A percentile compares a stretch with the other conserved stretches of the same genome.
Evolutionary conservation across 2,329 filamentous ascomycete species (phyloP).

Genomic region (Calonectria multiphialidica): DNA sequence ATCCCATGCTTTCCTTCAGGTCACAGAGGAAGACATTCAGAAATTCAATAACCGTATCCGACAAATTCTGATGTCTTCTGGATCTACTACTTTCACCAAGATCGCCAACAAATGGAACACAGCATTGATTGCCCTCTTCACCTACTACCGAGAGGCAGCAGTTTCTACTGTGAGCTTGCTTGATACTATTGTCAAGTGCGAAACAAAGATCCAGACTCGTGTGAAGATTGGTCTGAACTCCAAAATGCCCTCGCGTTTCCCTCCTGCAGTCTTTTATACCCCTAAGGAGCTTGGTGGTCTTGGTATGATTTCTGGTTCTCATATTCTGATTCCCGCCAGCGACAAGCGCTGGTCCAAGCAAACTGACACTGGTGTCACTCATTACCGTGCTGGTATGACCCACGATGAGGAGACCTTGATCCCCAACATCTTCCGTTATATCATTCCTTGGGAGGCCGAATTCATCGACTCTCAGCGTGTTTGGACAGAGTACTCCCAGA

Average conservation of each 20-base stretch:
- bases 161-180: slow-evolving; percentile 94
- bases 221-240: slow-evolving; percentile 99
- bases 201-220: slow-evolving; percentile 98
- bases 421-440: slow-evolving; percentile 99
- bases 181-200: slow-evolving; percentile 98
- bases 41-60: slow-evolving; percentile 99
- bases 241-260: slow-evolving; percentile 99
- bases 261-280: slow-evolving; percentile 97
- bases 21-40: slow-evolving; percentile 96
- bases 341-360: slow-evolving; percentile 99
- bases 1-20: slow-evolving; percentile 96
- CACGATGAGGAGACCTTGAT: slow-evolving; percentile 98
- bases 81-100: slow-evolving; percentile 99
- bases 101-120: slow-evolving; percentile 99
- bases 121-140: slow-evolving; percentile 95
- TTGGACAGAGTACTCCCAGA: slow-evolving; percentile 99
- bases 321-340: slow-evolving; percentile 96
- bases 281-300: slow-evolving; percentile 97
- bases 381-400: slow-evolving; percentile 97
- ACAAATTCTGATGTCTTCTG: slow-evolving; percentile 98
- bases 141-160: slow-evolving; percentile 97
- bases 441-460: slow-evolving; percentile 98
- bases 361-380: slow-evolving; percentile 95
- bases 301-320: slow-evolving; percentile 98
- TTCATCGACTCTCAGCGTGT: slow-evolving; percentile 99